Base-by-base conservation (phyloP, 164 flowering plant species). In the Cinnamomum micranthum region DNA sequence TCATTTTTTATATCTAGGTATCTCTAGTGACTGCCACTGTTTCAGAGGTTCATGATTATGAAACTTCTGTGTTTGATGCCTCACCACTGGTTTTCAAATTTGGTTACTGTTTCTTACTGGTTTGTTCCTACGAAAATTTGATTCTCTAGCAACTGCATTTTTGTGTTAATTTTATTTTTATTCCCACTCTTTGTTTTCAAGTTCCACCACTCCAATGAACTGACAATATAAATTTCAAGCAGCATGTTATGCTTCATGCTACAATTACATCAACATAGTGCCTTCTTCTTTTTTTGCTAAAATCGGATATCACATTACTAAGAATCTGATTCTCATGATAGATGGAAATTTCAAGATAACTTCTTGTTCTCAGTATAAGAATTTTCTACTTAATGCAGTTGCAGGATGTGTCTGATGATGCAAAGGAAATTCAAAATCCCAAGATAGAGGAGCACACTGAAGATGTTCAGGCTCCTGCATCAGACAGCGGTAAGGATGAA, bases 381-480 rank as follows among this genome's bases (percentile, higher is more conserved):
- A 41, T 41, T 31, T 33, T 41, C 25, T 69, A 41, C 71, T 9
- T 15, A 5, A 67, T 69, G 55, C 52, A 69, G 71, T 35, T 69
- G 71, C 71, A 50, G 55, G 71, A 69, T 23, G 27, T 22, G 27
- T n/a, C 71, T 23, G 71, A 31, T 22, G 70, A 69, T 22, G 55
- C 71, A 19, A 47, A 20, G 20, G 55, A 69, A 35, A 10, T 22
- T 69, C 55, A 19, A n/a, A 69, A n/a, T 41, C 52, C 52, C 11
- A 41, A 14, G 55, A 52, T 6, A 23, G 71, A 41, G n/a, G 71
- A 69, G 55, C 41, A 69, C 23, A 22, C 15, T 19, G 55, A 41
- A 12, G 71, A 69, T 28, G 55, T 69, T 47, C 55, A 20, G 41
- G 55, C 55, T 35, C 25, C 55, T 1, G 7, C 24, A 41, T 22